Evolutionary conservation across 768 basidiomycete genomes (phyloP), one percentile per base, ranked within the genome.

Genomic region (Thelephora ganbajun): DNA sequence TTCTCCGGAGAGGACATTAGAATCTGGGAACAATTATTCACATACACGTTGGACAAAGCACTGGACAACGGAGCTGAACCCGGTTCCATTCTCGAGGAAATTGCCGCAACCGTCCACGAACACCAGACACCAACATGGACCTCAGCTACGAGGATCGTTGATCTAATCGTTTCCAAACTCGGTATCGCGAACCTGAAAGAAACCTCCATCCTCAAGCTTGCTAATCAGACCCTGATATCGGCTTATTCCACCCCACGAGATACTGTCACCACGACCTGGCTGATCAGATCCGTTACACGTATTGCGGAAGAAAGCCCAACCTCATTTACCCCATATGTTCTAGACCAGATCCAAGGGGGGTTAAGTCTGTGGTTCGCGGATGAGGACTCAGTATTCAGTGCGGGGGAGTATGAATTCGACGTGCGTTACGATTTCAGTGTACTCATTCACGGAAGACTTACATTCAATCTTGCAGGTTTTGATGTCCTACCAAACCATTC

Each of bases 301-400:
- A 56, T 73, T 3, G 63, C 88, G 35, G 79, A 81, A 48, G 53
- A 61, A 0, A 81, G 79, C 56, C 79, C 81, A 2, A 50, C 52
- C 4, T 71, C 70, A 37, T 62, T 77, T 44, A 57, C 70, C 36
- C 51, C 68, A 18, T 59, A 62, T 19, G 54, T 82, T 35, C 56
- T 85, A 43, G 69, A 73, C 43, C 48, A 58, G 11, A 48, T 77
- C 12, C 71, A 77, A 51, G 79, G 77, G 0, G 76, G 79, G 9
- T 44, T 83, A 20, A 57, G 65, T 36, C 53, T 68, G 12, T 88
- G 85, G 86, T 58, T 87, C 26, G 67, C 71, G 16, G 85, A 89
- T 60, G 74, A 78, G 44, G 63, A 61, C 37, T 55, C 58, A 19
- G 63, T 67, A 6, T 74, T 81, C 61, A 64, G 65, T 11, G 64